Conservation (phyloP, 805 yeast genomes). For the Starmera amethionina region DNA sequence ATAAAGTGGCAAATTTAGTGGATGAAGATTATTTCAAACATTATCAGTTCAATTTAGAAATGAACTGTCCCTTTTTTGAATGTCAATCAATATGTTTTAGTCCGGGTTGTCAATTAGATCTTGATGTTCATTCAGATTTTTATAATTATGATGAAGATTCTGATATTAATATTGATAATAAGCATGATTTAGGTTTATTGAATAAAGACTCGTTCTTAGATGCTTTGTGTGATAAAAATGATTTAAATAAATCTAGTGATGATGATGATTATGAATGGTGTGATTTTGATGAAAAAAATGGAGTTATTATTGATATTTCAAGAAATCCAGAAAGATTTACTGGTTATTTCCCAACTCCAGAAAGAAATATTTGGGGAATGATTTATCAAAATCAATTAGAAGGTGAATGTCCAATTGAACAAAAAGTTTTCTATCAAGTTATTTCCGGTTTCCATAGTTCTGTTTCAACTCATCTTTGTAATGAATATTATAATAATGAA, state of each 20-base stretch:
- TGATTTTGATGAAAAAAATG: conserved; percentile 55
- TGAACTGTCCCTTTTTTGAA: conserved; percentile 81
- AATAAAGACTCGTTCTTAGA: conserved; percentile 26
- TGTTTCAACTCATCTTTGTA: conserved; percentile 84
- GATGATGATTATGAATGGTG: conserved; percentile 49
- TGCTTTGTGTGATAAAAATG: conserved; percentile 23
- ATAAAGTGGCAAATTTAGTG: conserved; percentile 47
- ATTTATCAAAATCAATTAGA: conserved; percentile 66
- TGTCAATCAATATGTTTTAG: conserved; percentile 33
- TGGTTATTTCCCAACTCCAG: conserved; percentile 90
- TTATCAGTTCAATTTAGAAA: conserved; percentile 59
- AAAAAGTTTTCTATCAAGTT: conserved; percentile 77
- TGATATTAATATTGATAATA: conserved; percentile 18
- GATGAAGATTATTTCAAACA: conserved; percentile 77
- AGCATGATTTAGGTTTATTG: conserved; percentile 37
- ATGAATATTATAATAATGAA: conserved; percentile 62
- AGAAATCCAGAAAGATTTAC: conserved; percentile 95
- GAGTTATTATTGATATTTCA: conserved; percentile 76
- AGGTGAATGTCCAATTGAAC: conserved; percentile 65
- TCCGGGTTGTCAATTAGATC: conserved; percentile 19
- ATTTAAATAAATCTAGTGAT: conserved; percentile 18
- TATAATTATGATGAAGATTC: conserved; percentile 15
- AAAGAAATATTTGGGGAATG: conserved; percentile 86
- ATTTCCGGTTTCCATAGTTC: conserved; percentile 94
- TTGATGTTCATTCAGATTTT: conserved; percentile 19